Conservation (phyloP, 768 basidiomycete species). For the Boletus eberwhitei region DNA sequence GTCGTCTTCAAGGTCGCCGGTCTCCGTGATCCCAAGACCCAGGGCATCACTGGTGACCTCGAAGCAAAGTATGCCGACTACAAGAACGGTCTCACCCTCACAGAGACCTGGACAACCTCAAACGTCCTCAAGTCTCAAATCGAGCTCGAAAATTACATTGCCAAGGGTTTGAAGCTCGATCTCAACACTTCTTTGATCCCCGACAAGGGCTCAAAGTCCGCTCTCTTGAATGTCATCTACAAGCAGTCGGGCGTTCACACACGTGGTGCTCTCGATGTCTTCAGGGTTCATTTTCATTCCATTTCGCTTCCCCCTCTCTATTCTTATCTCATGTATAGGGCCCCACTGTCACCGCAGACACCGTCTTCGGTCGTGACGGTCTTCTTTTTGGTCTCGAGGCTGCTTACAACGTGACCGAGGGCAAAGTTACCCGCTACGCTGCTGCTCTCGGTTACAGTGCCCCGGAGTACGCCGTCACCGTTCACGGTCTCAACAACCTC, state of each 20-base stretch:
- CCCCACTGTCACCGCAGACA: conserved; percentile 94
- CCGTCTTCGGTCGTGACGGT: conserved; percentile 93
- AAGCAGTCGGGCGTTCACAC: conserved; percentile 96
- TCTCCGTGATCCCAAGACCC: conserved; percentile 68
- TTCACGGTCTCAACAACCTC: conserved; percentile 94
- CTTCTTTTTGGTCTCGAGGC: conserved; percentile 97
- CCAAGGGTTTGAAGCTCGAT: conserved; percentile 97
- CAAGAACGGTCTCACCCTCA: conserved; percentile 91
- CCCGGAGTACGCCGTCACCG: conserved; percentile 90
- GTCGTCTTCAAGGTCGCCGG: conserved; percentile 95
- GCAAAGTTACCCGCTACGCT: conserved; percentile 88
- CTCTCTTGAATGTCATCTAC: conserved; percentile 80
- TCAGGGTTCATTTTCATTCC: conserved; percentile 64
- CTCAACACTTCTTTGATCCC: conserved; percentile 79
- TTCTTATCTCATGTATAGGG: conserved; percentile 52
- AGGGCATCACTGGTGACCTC: conserved; percentile 79
- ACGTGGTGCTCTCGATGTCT: conserved; percentile 84
- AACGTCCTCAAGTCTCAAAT: conserved; percentile 90
- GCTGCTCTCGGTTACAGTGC: conserved; percentile 93
- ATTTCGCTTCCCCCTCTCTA: not conserved
- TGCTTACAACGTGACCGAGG: conserved; percentile 94
- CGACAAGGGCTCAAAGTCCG: conserved; percentile 82
- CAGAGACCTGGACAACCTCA: conserved; percentile 92
- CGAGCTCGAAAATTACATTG: conserved; percentile 96
- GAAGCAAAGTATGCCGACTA: conserved; percentile 93